These are phyloP conservation scores for Termitomyces sp. DNA, from an alignment of 768 basidiomycete genomes.

Conservation along the genomic window DNA sequence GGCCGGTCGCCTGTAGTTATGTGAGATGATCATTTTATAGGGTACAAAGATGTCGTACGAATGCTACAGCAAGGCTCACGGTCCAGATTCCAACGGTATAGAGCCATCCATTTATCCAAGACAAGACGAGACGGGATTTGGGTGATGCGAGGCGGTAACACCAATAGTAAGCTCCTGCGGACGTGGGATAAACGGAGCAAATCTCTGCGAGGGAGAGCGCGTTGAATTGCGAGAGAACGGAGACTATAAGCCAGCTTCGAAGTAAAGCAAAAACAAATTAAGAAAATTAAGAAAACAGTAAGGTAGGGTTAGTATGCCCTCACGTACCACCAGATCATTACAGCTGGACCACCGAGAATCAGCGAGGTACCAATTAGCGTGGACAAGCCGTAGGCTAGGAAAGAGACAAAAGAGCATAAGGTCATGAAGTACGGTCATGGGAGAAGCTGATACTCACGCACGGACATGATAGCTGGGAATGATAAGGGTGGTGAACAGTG, in stretches of 20 bases:
- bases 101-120: constrained; percentile 72
- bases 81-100: constrained; percentile 71
- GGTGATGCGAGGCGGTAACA: constrained; percentile 59
- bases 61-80: constrained; percentile 59
- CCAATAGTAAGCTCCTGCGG: constrained; percentile 68
- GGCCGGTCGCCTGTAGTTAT: constrained; percentile 47
- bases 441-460: constrained; percentile 41
- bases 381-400: constrained; percentile 50
- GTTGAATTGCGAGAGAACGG: constrained; percentile 43
- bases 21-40: neutral
- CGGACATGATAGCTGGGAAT: constrained; percentile 54
- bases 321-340: constrained; percentile 61
- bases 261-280: neutral
- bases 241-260: constrained; percentile 50
- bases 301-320: constrained; percentile 35
- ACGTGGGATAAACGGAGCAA: constrained; percentile 59
- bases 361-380: constrained; percentile 57
- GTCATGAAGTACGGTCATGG: neutral
- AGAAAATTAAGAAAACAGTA: neutral
- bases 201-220: constrained; percentile 59
- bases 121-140: constrained; percentile 46
- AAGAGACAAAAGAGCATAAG: neutral
- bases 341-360: constrained; percentile 51
- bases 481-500: constrained; percentile 4
- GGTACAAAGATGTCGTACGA: constrained; percentile 36